Conservation (phyloP, 1,284 basidiomycete genomes). For the Moesziomyces sp. region DNA sequence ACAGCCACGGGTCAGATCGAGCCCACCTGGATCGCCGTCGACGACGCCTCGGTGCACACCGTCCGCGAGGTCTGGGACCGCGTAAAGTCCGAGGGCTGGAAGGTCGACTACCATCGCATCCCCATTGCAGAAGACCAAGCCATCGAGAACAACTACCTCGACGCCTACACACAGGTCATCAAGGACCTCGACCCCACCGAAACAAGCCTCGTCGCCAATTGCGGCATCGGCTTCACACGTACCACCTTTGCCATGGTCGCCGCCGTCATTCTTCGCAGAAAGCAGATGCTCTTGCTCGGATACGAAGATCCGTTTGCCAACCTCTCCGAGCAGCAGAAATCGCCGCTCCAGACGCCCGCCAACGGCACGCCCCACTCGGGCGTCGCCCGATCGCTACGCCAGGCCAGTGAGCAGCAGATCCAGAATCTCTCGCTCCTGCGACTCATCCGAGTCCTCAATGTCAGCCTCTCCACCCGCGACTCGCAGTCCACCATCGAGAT, state of each 20-base stretch:
- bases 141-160: constrained; percentile 72
- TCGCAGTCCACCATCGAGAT: constrained; percentile 58
- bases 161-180: constrained; percentile 88
- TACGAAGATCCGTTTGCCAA: constrained; percentile 78
- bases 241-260: constrained; percentile 98
- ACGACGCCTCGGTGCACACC: constrained; percentile 84
- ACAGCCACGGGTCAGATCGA: constrained; percentile 67
- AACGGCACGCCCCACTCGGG: constrained; percentile 41
- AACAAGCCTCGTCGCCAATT: constrained; percentile 91
- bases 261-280: constrained; percentile 85
- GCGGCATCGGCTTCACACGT: constrained; percentile 95
- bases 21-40: constrained; percentile 94
- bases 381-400: constrained; percentile 47
- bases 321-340: constrained; percentile 26
- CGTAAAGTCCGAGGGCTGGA: constrained; percentile 86
- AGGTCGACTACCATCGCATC: constrained; percentile 77
- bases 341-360: constrained; percentile 26
- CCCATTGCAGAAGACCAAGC: constrained; percentile 77
- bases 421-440: constrained; percentile 82
- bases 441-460: constrained; percentile 84
- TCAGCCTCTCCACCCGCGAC: constrained; percentile 72
- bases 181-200: constrained; percentile 81
- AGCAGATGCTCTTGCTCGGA: constrained; percentile 82
- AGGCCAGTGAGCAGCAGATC: constrained; percentile 77
- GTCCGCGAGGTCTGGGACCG: constrained; percentile 79